phyloP scores from a whole-genome alignment of 306 rosid genomes.

The Ceratonia siliqua region DNA sequence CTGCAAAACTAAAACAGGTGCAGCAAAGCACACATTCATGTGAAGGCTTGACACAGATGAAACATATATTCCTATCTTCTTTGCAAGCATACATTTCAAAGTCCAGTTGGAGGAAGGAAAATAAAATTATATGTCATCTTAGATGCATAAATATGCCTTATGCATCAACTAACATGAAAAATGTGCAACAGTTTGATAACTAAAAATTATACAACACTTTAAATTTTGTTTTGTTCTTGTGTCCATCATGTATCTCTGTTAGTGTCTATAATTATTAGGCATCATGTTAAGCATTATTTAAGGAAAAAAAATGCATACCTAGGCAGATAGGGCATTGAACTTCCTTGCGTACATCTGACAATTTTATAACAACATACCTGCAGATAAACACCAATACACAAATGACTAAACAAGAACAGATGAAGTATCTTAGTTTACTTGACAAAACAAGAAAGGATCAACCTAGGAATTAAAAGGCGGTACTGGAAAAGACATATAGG shows the following conservation, averaged over 20 bases:
- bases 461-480: not conserved
- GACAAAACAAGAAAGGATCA: not conserved
- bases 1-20: too few relatives aligned
- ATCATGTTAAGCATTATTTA: not conserved
- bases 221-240: not conserved
- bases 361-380: conserved; percentile 55
- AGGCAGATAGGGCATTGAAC: conserved; percentile 81
- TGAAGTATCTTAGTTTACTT: not conserved
- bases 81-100: too few relatives aligned
- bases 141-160: too few relatives aligned
- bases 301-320: conserved; percentile 38
- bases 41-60: too few relatives aligned
- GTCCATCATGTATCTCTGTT: not conserved
- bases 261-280: not conserved
- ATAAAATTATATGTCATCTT: too few relatives aligned
- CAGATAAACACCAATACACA: conserved; percentile 28
- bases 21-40: too few relatives aligned
- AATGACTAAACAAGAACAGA: too few relatives aligned
- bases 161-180: too few relatives aligned
- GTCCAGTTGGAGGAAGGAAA: too few relatives aligned
- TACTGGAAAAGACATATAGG: not conserved
- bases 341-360: conserved; percentile 68
- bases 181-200: too few relatives aligned
- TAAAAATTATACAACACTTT: too few relatives aligned
- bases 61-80: too few relatives aligned